These are phyloP conservation scores for Calonectria hongkongensis DNA, from an alignment of 2,329 filamentous ascomycete genomes.

Conservation along the genomic window DNA sequence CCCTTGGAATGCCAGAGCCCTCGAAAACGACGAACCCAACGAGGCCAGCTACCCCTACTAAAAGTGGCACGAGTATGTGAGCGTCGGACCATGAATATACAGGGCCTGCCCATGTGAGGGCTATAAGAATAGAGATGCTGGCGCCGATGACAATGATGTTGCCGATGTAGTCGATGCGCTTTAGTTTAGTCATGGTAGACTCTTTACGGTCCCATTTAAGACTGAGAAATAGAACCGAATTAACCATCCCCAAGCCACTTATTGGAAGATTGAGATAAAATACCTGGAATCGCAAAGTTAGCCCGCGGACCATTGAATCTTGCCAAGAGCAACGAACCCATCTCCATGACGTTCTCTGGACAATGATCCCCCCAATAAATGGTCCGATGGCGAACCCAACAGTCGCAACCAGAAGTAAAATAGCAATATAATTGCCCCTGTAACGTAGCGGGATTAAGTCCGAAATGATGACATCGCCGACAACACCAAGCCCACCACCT, in stretches of 20 bases:
- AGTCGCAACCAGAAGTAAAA: constrained; percentile 57
- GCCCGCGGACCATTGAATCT: neutral
- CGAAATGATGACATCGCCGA: constrained; percentile 58
- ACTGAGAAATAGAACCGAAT: constrained; percentile 61
- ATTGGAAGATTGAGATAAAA: constrained; percentile 68
- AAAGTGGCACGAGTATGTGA: constrained; percentile 63
- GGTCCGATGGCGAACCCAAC: constrained; percentile 61
- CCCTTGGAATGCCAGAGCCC: constrained; percentile 44
- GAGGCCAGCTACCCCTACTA: constrained; percentile 52
- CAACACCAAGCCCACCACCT: constrained; percentile 55
- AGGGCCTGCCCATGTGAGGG: constrained; percentile 66
- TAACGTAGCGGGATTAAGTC: constrained; percentile 71
- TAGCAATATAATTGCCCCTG: constrained; percentile 64
- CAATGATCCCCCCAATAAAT: constrained; percentile 57
- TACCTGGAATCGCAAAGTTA: constrained; percentile 48
- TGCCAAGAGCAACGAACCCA: constrained; percentile 54
- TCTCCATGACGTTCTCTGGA: constrained; percentile 61
- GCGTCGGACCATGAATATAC: constrained; percentile 64
- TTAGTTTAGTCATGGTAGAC: constrained; percentile 55
- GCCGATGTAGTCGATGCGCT: constrained; percentile 67
- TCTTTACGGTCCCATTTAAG: constrained; percentile 55
- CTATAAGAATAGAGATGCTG: constrained; percentile 63
- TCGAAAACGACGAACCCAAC: constrained; percentile 48
- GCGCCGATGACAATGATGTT: constrained; percentile 63
- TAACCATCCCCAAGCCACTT: constrained; percentile 57